Base-by-base conservation (phyloP, 2,329 filamentous ascomycete species). In the Aaosphaeria pasadenensis region DNA sequence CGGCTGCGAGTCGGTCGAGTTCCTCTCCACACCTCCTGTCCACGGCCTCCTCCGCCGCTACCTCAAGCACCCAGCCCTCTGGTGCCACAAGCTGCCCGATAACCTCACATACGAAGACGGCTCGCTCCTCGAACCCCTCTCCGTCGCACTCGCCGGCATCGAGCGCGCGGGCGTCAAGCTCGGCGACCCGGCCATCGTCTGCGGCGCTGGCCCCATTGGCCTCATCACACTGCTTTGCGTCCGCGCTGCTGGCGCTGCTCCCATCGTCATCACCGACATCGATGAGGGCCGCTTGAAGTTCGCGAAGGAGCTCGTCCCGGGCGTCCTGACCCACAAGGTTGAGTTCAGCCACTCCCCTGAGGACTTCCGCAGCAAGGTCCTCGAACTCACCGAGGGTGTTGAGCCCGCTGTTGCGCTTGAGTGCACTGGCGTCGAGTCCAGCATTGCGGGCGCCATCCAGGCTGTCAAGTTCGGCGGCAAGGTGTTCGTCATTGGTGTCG, bases 401-500 rank as follows among this genome's bases (percentile, higher is more conserved):
- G 89, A 95, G 74, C 91, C 92, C 0, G 81, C 85, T 13, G 76
- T 96, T 45, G 86, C 85, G 9, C 81, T 97, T 73, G 92, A 97
- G 74, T 97, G 92, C 77, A 97, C 94, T 0, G 94, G 94, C 44
- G 90, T 96, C 11, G 91, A 96, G 77, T 89, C 85, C 74, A 91
- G 87, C 70, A 88, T 97, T 63, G 83, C 84, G 5, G 80, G 88
- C 30, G 90, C 91, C 45, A 92, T 96, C 68, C 94, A 91, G 81
- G 86, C 89, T 7, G 83, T 88, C 69, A 95, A 92, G 75, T 97
- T 97, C 64, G 94, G 92, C 56, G 92, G 94, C 61, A 96, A 95
- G 74, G 92, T 97, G 46, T 97, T 97, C 67, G 87, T 97, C 55
- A 95, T 96, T 57, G 92, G 92, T 38, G 91, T 97, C 3, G 94